Evolutionary conservation across 116 monocot species (phyloP).

Genomic region (Dioscorea cayenensis): DNA sequence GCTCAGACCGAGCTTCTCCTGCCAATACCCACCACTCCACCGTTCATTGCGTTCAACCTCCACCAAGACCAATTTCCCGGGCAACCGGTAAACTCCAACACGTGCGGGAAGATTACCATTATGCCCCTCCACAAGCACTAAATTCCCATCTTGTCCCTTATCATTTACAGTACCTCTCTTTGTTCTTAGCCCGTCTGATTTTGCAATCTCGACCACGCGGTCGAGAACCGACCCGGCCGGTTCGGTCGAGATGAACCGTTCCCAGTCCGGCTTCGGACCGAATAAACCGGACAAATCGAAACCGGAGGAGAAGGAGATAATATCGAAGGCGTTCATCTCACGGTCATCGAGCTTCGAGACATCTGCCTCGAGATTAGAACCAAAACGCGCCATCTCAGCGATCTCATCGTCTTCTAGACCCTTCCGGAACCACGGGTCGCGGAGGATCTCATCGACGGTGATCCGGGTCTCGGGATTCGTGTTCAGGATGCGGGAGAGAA

Average conservation of each 20-base stretch:
- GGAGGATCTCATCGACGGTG: conserved; percentile 10
- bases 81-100: conserved; percentile 5
- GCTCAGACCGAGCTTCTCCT: not conserved
- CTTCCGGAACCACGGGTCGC: conserved; percentile 19
- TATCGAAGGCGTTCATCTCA: conserved; percentile 26
- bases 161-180: not conserved
- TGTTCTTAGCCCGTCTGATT: not conserved
- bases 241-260: conserved; percentile 8
- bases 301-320: conserved; percentile 25
- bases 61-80: conserved; percentile 8
- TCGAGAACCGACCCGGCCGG: conserved; percentile 2
- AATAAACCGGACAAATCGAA: conserved; percentile 23
- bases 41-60: conserved; percentile 1
- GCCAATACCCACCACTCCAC: conserved; percentile 1
- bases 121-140: conserved; percentile 5
- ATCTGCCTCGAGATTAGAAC: not conserved
- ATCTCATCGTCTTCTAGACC: conserved; percentile 4
- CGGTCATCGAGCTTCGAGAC: not conserved
- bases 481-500: conserved; percentile 8
- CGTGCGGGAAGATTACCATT: conserved; percentile 1
- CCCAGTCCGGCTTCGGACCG: conserved; percentile 1
- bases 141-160: not conserved
- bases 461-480: conserved; percentile 18
- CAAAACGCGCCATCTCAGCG: not conserved
- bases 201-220: conserved; percentile 1